phyloP scores from a whole-genome alignment of 2,329 filamentous ascomycete species.

The Fusarium oligoseptatum region DNA sequence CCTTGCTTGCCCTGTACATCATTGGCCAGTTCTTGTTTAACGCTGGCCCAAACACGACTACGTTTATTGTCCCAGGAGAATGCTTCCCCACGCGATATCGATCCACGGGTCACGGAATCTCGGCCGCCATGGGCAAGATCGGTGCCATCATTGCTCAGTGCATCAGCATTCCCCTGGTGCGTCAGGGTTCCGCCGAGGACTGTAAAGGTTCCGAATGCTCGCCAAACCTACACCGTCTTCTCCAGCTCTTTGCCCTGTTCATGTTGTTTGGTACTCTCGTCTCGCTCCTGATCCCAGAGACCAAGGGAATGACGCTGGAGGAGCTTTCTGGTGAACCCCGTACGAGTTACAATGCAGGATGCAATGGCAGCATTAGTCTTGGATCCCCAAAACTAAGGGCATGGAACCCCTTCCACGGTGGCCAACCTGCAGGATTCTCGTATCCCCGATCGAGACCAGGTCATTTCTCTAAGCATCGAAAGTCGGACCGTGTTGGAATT shows the following conservation, averaged over 20 bases:
- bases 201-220: conserved; percentile 64
- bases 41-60: conserved; percentile 75
- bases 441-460: conserved; percentile 55
- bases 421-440: conserved; percentile 64
- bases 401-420: conserved; percentile 64
- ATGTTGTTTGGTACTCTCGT: conserved; percentile 80
- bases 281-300: conserved; percentile 82
- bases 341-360: conserved; percentile 68
- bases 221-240: conserved; percentile 77
- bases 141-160: conserved; percentile 77
- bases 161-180: conserved; percentile 73
- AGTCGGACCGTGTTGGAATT: conserved; percentile 55
- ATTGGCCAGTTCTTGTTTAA: conserved; percentile 77
- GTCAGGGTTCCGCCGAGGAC: conserved; percentile 64
- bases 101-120: conserved; percentile 73
- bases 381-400: conserved; percentile 49
- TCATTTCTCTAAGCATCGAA: conserved; percentile 45
- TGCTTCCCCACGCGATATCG: conserved; percentile 75
- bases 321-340: conserved; percentile 76
- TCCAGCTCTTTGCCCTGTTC: conserved; percentile 84
- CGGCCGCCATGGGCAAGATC: conserved; percentile 75
- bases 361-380: conserved; percentile 62
- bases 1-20: conserved; percentile 72
- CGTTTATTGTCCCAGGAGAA: conserved; percentile 74
- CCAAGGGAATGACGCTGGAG: conserved; percentile 80